Evolutionary conservation across 2,329 filamentous ascomycete species (phyloP), one percentile per base, ranked within the genome.

Genomic region (Ascochyta clinopodiicola): DNA sequence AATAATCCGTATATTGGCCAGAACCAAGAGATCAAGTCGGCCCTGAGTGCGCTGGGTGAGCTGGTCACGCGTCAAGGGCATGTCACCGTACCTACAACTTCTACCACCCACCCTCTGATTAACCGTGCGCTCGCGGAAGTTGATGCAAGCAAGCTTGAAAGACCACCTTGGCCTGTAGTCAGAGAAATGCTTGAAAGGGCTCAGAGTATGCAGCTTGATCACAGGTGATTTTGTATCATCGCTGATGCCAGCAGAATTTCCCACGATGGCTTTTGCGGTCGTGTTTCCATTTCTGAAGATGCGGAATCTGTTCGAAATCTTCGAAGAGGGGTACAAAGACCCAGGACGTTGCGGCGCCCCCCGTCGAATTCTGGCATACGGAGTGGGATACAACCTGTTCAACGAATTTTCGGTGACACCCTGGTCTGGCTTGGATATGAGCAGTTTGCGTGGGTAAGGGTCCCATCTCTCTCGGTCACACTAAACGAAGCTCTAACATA

Each of bases 11-110:
- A 70, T 1, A 73, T 73, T 13, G 68, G 60, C 4, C 67, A 71
- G 22, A 75, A 74, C 52, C 62, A 67, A 17, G 70, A 76, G 37
- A 62, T 77, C 34, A 67, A 67, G 17, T 60, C 63, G 34, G 73
- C 74, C 9, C 56, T 77, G 19, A 61, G 61, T 12, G 71, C 73
- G 21, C 58, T 77, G 24, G 63, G 66, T n/a, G 61, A 69, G 19
- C 66, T 76, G 40, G 73, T 75, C 15, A 67, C 62, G 10, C 62
- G 63, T 6, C 68, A 72, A 22, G 62, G 62, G 22, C 63, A 67
- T 24, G 57, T 54, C 9, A 57, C 59, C 0, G 44, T 62, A 25
- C 50, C 66, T 13, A 56, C 60, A 12, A 59, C 46, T 2, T 53
- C 56, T 9, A 39, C 51, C 4, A 35, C 54, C 3, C 44, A 59